phyloP scores from a whole-genome alignment of 73 alveolate genomes.

The Paramecium primaurelia region DNA sequence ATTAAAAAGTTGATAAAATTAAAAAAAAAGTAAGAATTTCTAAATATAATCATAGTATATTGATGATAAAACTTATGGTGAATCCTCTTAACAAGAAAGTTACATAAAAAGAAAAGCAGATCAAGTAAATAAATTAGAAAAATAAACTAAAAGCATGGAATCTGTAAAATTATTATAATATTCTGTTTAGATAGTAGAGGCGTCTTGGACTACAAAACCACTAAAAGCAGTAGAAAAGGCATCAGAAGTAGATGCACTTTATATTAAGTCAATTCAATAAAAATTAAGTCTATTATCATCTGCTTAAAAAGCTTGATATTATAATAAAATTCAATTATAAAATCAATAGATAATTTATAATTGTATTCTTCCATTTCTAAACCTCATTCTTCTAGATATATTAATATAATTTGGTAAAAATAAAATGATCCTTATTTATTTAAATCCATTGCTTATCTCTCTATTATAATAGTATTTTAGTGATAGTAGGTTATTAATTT shows the following conservation, averaged over 20 bases:
- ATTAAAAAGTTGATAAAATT: conserved; percentile 19
- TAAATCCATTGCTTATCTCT: too few relatives aligned
- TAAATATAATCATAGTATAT: background rate
- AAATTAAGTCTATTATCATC: background rate
- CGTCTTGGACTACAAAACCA: conserved; percentile 19
- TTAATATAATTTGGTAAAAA: background rate
- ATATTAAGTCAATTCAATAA: conserved; percentile 1
- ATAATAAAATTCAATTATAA: background rate
- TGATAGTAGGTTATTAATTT: too few relatives aligned
- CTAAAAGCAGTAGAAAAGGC: conserved; percentile 35
- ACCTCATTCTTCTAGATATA: too few relatives aligned
- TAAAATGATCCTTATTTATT: too few relatives aligned
- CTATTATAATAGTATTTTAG: too few relatives aligned
- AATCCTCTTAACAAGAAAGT: background rate
- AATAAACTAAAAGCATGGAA: conserved; percentile 8
- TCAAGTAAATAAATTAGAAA: background rate
- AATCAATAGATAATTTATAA: background rate
- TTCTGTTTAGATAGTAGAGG: background rate
- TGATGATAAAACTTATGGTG: background rate
- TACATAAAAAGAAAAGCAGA: background rate
- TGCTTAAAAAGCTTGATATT: background rate
- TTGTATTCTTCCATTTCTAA: too few relatives aligned
- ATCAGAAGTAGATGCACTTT: conserved; percentile 22
- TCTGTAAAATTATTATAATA: background rate
- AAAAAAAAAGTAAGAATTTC: background rate